These are phyloP conservation scores for Claviceps africana DNA, from an alignment of 2,329 filamentous ascomycete species.

Conservation along the genomic window DNA sequence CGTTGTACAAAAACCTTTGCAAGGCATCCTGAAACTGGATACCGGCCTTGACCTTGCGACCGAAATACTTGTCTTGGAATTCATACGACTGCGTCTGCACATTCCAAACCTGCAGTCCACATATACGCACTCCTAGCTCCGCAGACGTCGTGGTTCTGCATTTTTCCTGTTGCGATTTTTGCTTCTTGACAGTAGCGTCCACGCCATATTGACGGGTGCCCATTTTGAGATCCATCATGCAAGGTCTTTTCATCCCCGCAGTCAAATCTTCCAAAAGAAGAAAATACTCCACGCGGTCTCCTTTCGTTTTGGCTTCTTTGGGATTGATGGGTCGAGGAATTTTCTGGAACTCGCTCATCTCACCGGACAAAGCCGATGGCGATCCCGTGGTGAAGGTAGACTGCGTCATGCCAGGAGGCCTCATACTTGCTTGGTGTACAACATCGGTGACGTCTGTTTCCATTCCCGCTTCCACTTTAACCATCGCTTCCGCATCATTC, in stretches of 20 bases:
- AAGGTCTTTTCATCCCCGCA: conserved; percentile 88
- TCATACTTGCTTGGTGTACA: not conserved
- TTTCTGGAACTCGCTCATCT: conserved; percentile 21
- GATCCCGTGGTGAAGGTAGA: conserved; percentile 12
- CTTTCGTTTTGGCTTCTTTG: conserved; percentile 37
- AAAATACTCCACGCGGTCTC: conserved; percentile 75
- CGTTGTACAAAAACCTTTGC: conserved; percentile 82
- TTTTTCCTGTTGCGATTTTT: conserved; percentile 82
- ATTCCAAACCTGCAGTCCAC: conserved; percentile 94
- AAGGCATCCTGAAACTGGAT: conserved; percentile 79
- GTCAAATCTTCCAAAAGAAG: conserved; percentile 88
- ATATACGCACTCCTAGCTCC: conserved; percentile 82
- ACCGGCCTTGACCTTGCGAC: conserved; percentile 74
- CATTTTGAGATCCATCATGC: conserved; percentile 97
- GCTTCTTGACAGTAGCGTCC: conserved; percentile 83
- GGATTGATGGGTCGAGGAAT: conserved; percentile 55
- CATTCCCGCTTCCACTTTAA: not conserved
- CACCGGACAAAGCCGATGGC: conserved; percentile 24
- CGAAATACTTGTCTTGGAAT: conserved; percentile 98
- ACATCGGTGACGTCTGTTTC: not conserved
- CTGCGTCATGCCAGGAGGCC: conserved; percentile 5
- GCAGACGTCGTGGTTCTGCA: conserved; percentile 85
- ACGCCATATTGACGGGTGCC: conserved; percentile 93
- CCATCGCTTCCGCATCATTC: not conserved
- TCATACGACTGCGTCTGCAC: conserved; percentile 67